Evolutionary conservation across 495 filamentous ascomycete species (phyloP).

Genomic region (Aspergillus wentii): DNA sequence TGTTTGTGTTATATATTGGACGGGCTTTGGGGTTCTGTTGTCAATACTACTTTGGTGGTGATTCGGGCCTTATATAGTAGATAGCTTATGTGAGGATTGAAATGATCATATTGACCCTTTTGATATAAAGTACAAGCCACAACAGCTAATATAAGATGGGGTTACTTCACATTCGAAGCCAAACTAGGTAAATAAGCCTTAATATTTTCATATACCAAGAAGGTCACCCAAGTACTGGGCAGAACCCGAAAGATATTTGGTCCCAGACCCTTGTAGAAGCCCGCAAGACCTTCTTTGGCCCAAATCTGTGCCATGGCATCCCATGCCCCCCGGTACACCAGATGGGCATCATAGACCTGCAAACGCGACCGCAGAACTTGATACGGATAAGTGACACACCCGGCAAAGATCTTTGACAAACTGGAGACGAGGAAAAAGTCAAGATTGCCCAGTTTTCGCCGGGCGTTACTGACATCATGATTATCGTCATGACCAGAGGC

Average conservation of each 20-base stretch:
- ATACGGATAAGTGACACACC: slow-evolving; percentile 85
- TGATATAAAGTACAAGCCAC: too few species aligned
- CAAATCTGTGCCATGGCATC: slow-evolving; percentile 73
- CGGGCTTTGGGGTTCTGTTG: too few species aligned
- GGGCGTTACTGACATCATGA: slow-evolving; percentile 6
- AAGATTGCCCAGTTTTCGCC: slow-evolving; percentile 56
- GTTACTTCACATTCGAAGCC: too few species aligned
- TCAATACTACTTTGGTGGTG: too few species aligned
- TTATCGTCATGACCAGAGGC: neutral
- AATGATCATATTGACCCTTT: too few species aligned
- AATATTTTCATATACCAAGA: slow-evolving; percentile 94
- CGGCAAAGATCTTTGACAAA: slow-evolving; percentile 81
- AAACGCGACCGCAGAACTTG: slow-evolving; percentile 84
- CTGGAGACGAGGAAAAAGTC: slow-evolving; percentile 76
- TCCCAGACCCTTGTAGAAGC: slow-evolving; percentile 90
- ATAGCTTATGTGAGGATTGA: too few species aligned
- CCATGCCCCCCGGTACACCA: slow-evolving; percentile 58
- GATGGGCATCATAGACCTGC: slow-evolving; percentile 75
- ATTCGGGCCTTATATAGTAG: too few species aligned
- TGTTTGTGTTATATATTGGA: too few species aligned
- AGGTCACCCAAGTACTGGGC: slow-evolving; percentile 96
- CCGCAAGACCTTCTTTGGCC: slow-evolving; percentile 69
- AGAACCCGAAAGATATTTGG: slow-evolving; percentile 85
- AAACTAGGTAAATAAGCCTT: slow-evolving; percentile 42
- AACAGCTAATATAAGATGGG: too few species aligned